Evolutionary conservation across 2,329 filamentous ascomycete genomes (phyloP), one percentile per base, ranked within the genome.

Genomic region (Aspergillus ruber): DNA sequence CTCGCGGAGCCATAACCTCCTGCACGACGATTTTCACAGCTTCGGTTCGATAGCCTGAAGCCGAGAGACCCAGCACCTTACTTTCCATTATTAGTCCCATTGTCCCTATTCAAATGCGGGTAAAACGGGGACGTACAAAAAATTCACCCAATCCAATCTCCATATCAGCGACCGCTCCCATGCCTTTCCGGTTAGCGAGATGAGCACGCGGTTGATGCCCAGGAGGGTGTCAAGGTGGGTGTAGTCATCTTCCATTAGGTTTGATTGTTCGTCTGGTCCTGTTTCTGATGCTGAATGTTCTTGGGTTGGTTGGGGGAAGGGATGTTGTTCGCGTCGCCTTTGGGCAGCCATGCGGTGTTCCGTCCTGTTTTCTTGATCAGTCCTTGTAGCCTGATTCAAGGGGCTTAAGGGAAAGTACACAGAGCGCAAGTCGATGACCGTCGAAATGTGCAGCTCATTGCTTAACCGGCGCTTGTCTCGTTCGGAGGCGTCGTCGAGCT

Each of bases 371-470:
- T 36, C 10, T 36, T 36, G 20, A 20, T 20, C 20, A n/a, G 33
- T 36, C 6, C 8, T 25, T 25, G 23, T 35, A 35, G 3, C 12
- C 15, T 13, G 5, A 15, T n/a, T 35, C 32, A 35, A 35, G 12
- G 12, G 15, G 10, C n/a, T 7, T 25, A 2, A 7, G 23, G 23
- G 23, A 25, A 6, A 50, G 50, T 75, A 88, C 82, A 84, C 82
- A 52, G 88, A 88, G 47, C 90, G 80, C 9, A 95, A 73, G 70
- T 95, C 90, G 50, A 95, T 78, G 36, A 95, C 79, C 2, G 83
- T 88, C 55, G 76, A 80, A 53, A 95, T 79, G 18, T 79, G 75
- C 56, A 84, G 77, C 27, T 81, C 75, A 6, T 82, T 68, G 8
- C 72, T 67, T 9, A 95, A 74, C 27, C 73, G 70, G 29, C 73